Evolutionary conservation across 148 eudicot genomes (phyloP), one percentile per base, ranked within the genome.

Genomic region (Nyssa sinensis): DNA sequence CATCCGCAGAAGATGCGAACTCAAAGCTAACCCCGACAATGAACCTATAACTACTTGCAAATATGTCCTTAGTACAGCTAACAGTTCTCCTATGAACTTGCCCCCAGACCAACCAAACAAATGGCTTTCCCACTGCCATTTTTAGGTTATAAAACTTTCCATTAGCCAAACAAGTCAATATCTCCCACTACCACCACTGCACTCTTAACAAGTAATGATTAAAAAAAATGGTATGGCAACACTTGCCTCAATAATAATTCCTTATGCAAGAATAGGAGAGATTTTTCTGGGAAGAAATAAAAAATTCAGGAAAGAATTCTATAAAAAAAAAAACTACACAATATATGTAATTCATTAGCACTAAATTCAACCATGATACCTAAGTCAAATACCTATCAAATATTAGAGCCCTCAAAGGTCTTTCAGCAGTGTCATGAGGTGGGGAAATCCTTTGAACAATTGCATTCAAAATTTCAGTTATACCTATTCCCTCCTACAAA

Each of bases 401-500:
- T 82, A 95, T 95, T 69, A 95, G 88, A 79, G 99, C 97, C 84
- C 97, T 92, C 79, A 95, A 86, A 66, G 97, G 88, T 77, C 75
- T 79, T 73, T 89, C 75, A 73, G 94, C 79, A 69, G 86, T 86
- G 66, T 89, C 91, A 67, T 3, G 79, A 78, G 99, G 97, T 74
- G 97, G 89, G 34, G 99, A 97, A 74, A 95, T 67, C 87, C 68
- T 92, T 78, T 84, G 80, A 70, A 95, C 97, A 66, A 95, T 90
- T 35, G 97, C 92, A 83, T 84, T 87, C 30, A 95, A 85, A 77
- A 95, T 95, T 80, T 92, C 96, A 82, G 59, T 82, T 60, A 95
- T 95, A 66, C 99, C 99, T 66, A 88, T 84, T 66, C 99, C 99
- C 82, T 95, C 99, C 99, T 95, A 77, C 77, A 81, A 71, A 76